Percentiles rank a stretch among this genome's conserved stretches.
phyloP scores from a whole-genome alignment of 495 filamentous ascomycete species.

The Copromyces sp. region DNA sequence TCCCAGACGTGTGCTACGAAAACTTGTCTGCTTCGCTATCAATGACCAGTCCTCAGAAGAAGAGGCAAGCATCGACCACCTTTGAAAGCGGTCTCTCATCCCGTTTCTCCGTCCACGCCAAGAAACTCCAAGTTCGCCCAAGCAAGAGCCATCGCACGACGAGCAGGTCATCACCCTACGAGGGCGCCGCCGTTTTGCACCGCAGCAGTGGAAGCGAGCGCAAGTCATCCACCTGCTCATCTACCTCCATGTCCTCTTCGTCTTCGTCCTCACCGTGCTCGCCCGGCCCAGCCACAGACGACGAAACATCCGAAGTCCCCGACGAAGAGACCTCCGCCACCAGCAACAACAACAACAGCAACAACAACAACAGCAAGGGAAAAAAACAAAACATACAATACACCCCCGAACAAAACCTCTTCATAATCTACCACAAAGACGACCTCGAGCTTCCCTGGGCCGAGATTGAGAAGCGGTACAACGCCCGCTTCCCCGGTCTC shows the following conservation, averaged over 20 bases:
- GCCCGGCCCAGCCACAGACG: neutral
- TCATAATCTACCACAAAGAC: slow-evolving; percentile 24
- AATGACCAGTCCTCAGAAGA: neutral
- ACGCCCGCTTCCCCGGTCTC: slow-evolving; percentile 15
- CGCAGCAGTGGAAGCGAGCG: neutral
- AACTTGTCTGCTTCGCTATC: neutral
- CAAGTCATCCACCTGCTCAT: neutral
- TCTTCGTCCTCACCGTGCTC: neutral
- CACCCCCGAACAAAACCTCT: slow-evolving; percentile 13
- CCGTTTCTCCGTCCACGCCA: neutral
- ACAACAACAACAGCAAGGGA: neutral
- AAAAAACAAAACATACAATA: slow-evolving; percentile 11
- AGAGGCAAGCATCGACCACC: neutral
- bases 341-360: neutral
- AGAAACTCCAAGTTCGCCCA: neutral
- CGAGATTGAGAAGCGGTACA: slow-evolving; percentile 18
- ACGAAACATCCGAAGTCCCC: neutral
- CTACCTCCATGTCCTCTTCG: neutral
- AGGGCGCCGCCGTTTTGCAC: neutral
- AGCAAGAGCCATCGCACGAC: neutral
- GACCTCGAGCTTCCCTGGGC: slow-evolving; percentile 27
- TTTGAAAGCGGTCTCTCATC: neutral
- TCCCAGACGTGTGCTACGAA: neutral
- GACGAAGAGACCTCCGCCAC: neutral
- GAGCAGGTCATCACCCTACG: neutral